A percentile compares a stretch with the other conserved stretches of the same genome.
Conservation (phyloP, 1,139 yeast species). For the Saccharomycopsis hybrid region DNA sequence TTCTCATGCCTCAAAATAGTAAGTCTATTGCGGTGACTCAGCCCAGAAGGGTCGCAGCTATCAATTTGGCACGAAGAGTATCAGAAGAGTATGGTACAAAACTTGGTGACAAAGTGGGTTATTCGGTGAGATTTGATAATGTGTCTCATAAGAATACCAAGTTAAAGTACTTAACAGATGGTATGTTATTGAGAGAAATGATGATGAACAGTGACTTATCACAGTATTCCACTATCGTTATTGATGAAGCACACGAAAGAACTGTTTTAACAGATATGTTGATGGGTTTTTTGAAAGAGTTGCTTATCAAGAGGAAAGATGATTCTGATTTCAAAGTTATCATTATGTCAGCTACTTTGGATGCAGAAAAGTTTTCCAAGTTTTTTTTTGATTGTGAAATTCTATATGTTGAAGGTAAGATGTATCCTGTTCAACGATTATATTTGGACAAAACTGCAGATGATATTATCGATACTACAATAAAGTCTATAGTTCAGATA, state of each 20-base stretch:
- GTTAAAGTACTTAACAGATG: conserved; percentile 87
- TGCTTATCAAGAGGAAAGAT: conserved; percentile 41
- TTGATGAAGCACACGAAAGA: conserved; percentile 98
- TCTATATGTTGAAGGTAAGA: conserved; percentile 81
- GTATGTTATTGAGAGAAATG: conserved; percentile 90
- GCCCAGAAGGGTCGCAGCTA: conserved; percentile 97
- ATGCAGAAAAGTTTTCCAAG: conserved; percentile 79
- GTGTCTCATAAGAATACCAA: conserved; percentile 47
- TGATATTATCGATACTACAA: conserved; percentile 76
- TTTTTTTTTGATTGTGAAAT: conserved; percentile 79
- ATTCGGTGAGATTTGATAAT: conserved; percentile 82
- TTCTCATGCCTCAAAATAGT: conserved; percentile 47
- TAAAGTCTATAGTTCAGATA: conserved; percentile 69
- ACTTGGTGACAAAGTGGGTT: conserved; percentile 85
- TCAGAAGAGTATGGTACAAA: conserved; percentile 78
- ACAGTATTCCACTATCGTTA: conserved; percentile 69
- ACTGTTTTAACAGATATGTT: conserved; percentile 86
- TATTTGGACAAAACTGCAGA: conserved; percentile 59
- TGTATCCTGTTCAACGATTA: conserved; percentile 71
- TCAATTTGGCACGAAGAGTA: conserved; percentile 87
- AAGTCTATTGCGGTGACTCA: conserved; percentile 85
- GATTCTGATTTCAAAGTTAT: conserved; percentile 39
- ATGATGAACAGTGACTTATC: conserved; percentile 65
- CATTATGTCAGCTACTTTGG: conserved; percentile 91
- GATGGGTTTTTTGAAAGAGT: conserved; percentile 76